phyloP scores from a whole-genome alignment of 2,329 filamentous ascomycete genomes.

The Fusarium begoniae region DNA sequence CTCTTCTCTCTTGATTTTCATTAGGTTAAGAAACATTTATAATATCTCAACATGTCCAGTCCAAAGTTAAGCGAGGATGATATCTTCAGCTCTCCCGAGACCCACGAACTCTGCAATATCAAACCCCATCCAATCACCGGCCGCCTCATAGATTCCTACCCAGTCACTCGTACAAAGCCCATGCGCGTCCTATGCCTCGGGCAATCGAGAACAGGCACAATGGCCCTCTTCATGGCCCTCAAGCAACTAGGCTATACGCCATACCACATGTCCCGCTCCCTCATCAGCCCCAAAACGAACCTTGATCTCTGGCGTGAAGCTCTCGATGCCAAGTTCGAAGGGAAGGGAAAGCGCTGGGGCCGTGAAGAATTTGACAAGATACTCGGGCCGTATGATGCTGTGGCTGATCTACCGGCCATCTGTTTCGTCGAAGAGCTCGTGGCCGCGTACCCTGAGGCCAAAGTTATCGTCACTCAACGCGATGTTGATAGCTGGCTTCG shows the following conservation, averaged over 20 bases:
- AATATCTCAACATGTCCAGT: neutral
- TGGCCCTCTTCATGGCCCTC: constrained; percentile 9
- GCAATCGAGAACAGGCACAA: constrained; percentile 20
- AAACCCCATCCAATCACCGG: constrained; percentile 23
- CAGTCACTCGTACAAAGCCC: constrained; percentile 14
- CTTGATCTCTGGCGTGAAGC: constrained; percentile 29
- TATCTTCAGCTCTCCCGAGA: neutral
- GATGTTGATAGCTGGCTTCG: constrained; percentile 24
- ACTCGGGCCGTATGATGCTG: constrained; percentile 17
- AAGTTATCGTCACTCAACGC: constrained; percentile 16
- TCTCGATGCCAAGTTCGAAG: constrained; percentile 29
- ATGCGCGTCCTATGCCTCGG: constrained; percentile 31
- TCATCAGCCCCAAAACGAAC: constrained; percentile 12
- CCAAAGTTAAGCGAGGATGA: neutral
- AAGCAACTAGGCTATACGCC: constrained; percentile 22
- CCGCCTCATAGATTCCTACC: constrained; percentile 28
- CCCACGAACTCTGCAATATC: constrained; percentile 12
- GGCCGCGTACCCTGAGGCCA: constrained; percentile 26
- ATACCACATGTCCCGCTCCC: constrained; percentile 20
- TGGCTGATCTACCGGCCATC: constrained; percentile 19
- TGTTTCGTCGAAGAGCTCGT: constrained; percentile 32
- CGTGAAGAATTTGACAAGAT: constrained; percentile 30
- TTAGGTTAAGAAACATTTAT: accelerated
- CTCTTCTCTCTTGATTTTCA: too few species aligned
- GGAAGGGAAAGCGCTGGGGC: constrained; percentile 21